Conservation (phyloP, 2,329 filamentous ascomycete species). For the Alternaria metachromatica region DNA sequence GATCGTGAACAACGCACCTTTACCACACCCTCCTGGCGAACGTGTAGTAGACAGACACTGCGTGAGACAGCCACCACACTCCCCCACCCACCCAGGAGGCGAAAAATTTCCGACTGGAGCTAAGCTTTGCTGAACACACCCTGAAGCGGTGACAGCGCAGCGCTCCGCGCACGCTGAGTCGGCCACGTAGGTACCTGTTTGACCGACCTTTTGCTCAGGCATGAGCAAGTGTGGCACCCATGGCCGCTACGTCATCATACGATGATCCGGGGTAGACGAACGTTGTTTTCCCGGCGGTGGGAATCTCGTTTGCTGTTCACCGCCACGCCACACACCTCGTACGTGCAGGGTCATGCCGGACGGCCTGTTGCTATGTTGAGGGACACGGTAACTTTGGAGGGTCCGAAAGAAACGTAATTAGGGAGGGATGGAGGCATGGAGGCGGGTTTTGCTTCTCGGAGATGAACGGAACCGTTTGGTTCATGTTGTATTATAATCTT, state of each 20-base stretch:
- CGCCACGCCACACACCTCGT: conserved; percentile 23
- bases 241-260: conserved; percentile 35
- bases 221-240: conserved; percentile 9
- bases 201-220: conserved; percentile 25
- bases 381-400: conserved; percentile 15
- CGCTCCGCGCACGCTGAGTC: conserved; percentile 20
- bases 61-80: background rate
- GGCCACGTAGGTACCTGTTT: conserved; percentile 34
- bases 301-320: conserved; percentile 34
- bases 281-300: conserved; percentile 20
- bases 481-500: background rate
- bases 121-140: background rate
- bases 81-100: background rate
- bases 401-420: conserved; percentile 12
- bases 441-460: conserved; percentile 6
- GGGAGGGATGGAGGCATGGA: conserved; percentile 12
- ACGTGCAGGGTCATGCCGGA: conserved; percentile 21
- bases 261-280: conserved; percentile 31
- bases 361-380: conserved; percentile 10
- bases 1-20: conserved; percentile 27
- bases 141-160: conserved; percentile 30
- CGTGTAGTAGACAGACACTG: background rate
- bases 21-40: conserved; percentile 24
- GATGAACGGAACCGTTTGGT: conserved; percentile 14
- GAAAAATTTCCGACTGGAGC: conserved; percentile 1